phyloP scores from a whole-genome alignment of 1,284 basidiomycete genomes.

The Grifola frondosa region DNA sequence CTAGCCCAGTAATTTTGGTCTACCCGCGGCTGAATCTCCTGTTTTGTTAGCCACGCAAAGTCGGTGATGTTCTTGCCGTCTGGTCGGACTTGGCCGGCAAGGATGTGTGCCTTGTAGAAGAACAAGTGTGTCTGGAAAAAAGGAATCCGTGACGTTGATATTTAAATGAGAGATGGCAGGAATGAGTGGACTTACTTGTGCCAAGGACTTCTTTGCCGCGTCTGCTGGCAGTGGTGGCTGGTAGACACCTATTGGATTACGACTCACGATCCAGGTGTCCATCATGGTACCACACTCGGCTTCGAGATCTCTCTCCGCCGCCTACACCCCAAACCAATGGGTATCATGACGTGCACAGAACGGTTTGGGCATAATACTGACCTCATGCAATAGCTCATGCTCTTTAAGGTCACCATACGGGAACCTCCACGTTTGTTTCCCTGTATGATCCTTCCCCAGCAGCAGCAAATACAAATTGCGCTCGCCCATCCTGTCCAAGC shows the following conservation, averaged over 20 bases:
- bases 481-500: conserved; percentile 79
- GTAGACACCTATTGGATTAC: conserved; percentile 71
- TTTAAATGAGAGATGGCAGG: background rate
- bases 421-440: conserved; percentile 75
- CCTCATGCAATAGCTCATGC: conserved; percentile 71
- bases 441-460: conserved; percentile 46
- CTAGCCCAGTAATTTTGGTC: conserved; percentile 71
- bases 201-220: conserved; percentile 11
- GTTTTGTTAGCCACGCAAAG: conserved; percentile 89
- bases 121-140: conserved; percentile 44
- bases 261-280: conserved; percentile 81
- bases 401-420: conserved; percentile 67
- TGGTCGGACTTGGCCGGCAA: conserved; percentile 72
- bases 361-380: conserved; percentile 28
- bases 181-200: conserved; percentile 20
- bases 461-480: conserved; percentile 87
- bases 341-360: conserved; percentile 4
- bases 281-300: conserved; percentile 71
- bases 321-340: no score
- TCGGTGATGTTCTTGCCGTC: conserved; percentile 56
- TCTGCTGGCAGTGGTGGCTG: conserved; percentile 41
- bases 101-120: conserved; percentile 83
- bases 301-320: conserved; percentile 65
- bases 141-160: conserved; percentile 2
- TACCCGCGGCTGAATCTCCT: conserved; percentile 74